Percentiles rank a stretch among this genome's conserved stretches.
Conservation (phyloP, 768 basidiomycete species). For the Xerocomus brunneocitrinus region DNA sequence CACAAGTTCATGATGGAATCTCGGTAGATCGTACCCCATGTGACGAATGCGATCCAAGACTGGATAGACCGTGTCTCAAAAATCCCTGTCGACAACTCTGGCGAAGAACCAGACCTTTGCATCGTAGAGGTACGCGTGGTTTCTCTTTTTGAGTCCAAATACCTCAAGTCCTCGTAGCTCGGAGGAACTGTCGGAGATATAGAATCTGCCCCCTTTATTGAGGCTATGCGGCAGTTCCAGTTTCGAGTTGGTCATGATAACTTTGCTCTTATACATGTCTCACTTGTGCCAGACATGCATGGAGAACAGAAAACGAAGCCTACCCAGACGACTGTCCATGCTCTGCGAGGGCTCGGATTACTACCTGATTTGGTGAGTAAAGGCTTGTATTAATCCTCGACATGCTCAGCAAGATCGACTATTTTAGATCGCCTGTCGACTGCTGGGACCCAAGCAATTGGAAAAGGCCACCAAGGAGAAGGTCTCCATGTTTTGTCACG, state of each 20-base stretch:
- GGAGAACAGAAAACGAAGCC: conserved; percentile 99
- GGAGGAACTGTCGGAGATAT: conserved; percentile 99
- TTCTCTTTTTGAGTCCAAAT: not conserved
- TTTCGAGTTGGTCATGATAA: conserved; percentile 96
- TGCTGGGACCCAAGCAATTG: conserved; percentile 76
- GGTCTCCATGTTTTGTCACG: conserved; percentile 99
- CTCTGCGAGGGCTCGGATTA: conserved; percentile 85
- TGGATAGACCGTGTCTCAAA: conserved; percentile 96
- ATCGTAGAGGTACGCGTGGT: conserved; percentile 80
- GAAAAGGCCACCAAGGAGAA: conserved; percentile 85
- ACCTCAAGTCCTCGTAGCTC: conserved; percentile 48
- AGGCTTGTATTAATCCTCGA: not conserved
- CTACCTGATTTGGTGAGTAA: conserved; percentile 81
- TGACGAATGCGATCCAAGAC: conserved; percentile 96
- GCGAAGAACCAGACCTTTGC: conserved; percentile 91
- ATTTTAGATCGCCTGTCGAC: conserved; percentile 84
- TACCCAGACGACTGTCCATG: conserved; percentile 95
- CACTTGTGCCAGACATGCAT: conserved; percentile 96
- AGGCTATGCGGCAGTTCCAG: conserved; percentile 99
- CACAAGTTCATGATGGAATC: conserved; percentile 6
- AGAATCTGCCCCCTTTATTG: conserved; percentile 95
- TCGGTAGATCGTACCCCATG: conserved; percentile 83
- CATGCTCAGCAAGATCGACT: not conserved
- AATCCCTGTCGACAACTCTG: conserved; percentile 92
- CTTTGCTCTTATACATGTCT: conserved; percentile 95